Evolutionary conservation across 768 basidiomycete species (phyloP).

Genomic region (Pleurotus eryngii): DNA sequence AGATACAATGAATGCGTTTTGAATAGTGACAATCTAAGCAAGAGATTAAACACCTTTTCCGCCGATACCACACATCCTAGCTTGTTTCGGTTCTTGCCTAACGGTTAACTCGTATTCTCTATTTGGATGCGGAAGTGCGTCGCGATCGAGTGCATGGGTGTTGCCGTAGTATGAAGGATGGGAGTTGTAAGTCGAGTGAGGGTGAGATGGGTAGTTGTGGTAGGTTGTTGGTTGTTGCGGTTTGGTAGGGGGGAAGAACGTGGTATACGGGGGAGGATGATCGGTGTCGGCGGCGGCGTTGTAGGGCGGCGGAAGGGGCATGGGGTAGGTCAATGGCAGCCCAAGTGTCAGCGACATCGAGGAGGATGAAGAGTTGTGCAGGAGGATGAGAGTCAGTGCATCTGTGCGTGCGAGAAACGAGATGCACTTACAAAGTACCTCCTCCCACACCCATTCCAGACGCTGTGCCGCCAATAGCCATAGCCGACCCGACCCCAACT

Average conservation of each 20-base stretch:
- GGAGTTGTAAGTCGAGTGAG: not conserved
- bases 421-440: too few relatives aligned
- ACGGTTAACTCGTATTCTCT: slow-evolving; percentile 86
- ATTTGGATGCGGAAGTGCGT: slow-evolving; percentile 16
- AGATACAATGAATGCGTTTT: not conserved
- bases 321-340: not conserved
- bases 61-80: slow-evolving; percentile 86
- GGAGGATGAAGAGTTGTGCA: slow-evolving; percentile 19
- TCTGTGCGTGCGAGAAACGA: too few relatives aligned
- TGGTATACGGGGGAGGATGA: too few relatives aligned
- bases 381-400: slow-evolving; percentile 7
- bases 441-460: too few relatives aligned
- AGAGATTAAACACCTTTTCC: slow-evolving; percentile 52
- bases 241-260: too few relatives aligned
- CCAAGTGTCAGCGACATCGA: slow-evolving; percentile 4
- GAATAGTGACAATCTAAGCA: not conserved
- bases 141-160: not conserved
- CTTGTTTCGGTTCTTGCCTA: slow-evolving; percentile 90
- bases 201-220: not conserved
- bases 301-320: slow-evolving; percentile 1
- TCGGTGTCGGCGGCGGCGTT: not conserved
- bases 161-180: not conserved
- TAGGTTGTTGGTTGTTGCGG: not conserved
- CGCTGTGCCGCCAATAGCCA: not conserved
- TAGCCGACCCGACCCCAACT: slow-evolving; percentile 10